Evolutionary conservation across 306 rosid species (phyloP).

Genomic region (Trichosanthes cucumerina): DNA sequence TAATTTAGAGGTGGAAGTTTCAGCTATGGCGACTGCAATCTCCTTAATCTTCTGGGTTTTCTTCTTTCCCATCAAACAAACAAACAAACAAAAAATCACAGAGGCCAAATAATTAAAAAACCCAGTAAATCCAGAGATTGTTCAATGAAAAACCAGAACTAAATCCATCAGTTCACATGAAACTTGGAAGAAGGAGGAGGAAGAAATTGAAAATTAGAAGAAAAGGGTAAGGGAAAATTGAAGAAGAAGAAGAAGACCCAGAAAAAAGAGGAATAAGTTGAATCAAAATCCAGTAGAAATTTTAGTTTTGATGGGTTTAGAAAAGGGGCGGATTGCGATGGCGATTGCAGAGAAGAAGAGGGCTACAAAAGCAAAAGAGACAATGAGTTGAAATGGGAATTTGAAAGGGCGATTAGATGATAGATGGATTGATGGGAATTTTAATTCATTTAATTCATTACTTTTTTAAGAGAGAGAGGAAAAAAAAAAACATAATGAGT

Average conservation of each 20-base stretch:
- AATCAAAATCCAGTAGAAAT: too few species aligned
- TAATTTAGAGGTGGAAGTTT: constrained; percentile 47
- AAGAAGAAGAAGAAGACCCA: neutral
- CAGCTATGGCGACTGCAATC: constrained; percentile 67
- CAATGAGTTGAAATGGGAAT: neutral
- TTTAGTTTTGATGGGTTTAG: too few species aligned
- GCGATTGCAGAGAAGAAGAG: neutral
- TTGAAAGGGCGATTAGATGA: neutral
- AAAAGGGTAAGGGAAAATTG: too few species aligned
- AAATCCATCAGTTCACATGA: too few species aligned
- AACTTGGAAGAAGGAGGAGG: too few species aligned
- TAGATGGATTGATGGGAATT: neutral
- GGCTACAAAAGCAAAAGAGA: neutral
- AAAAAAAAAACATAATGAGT: neutral
- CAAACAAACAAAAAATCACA: neutral
- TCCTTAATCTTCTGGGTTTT: constrained; percentile 65
- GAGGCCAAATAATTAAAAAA: neutral
- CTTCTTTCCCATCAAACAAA: constrained; percentile 57
- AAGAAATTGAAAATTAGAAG: too few species aligned
- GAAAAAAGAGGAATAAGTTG: too few species aligned
- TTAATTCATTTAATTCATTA: neutral
- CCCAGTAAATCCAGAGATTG: neutral
- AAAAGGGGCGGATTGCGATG: neutral
- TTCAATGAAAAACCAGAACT: neutral
- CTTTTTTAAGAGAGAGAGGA: too few species aligned